These are phyloP conservation scores for Hericium erinaceus DNA, from an alignment of 768 basidiomycete genomes.

Conservation along the genomic window DNA sequence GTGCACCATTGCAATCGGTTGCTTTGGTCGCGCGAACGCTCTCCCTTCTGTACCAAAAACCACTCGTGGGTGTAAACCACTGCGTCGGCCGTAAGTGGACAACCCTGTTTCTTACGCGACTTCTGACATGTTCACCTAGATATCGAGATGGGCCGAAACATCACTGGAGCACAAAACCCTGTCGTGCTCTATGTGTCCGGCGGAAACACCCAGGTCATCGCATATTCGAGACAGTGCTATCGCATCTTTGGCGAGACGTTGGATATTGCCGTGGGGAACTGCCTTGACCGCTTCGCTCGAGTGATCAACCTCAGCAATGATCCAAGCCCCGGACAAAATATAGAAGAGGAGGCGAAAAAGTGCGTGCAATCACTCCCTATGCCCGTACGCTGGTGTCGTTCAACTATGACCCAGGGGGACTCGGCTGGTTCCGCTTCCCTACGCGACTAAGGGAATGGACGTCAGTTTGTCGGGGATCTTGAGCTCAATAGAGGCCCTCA, in stretches of 20 bases:
- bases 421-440: conserved; percentile 76
- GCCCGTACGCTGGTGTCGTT: background rate
- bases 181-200: conserved; percentile 98
- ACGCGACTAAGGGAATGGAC: conserved; percentile 99
- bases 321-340: conserved; percentile 94
- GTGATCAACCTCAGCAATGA: conserved; percentile 93
- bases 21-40: conserved; percentile 89
- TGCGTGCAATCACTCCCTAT: conserved; percentile 23
- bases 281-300: conserved; percentile 92
- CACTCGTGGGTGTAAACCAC: conserved; percentile 96
- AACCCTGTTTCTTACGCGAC: background rate
- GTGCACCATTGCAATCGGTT: conserved; percentile 91
- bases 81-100: conserved; percentile 83
- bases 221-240: conserved; percentile 95
- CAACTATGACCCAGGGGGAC: conserved; percentile 51
- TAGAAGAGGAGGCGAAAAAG: conserved; percentile 93
- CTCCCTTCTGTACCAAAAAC: conserved; percentile 80
- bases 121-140: conserved; percentile 38
- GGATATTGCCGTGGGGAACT: conserved; percentile 99
- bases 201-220: conserved; percentile 98
- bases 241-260: conserved; percentile 98
- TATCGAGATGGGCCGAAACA: conserved; percentile 96
- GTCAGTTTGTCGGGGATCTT: conserved; percentile 92
- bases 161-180: conserved; percentile 91
- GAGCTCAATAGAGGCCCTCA: conserved; percentile 82